Percentiles rank a stretch among this genome's conserved stretches.
Evolutionary conservation across 176 grass and related monocot species (phyloP).

Genomic region (Oropetium thomaeum): DNA sequence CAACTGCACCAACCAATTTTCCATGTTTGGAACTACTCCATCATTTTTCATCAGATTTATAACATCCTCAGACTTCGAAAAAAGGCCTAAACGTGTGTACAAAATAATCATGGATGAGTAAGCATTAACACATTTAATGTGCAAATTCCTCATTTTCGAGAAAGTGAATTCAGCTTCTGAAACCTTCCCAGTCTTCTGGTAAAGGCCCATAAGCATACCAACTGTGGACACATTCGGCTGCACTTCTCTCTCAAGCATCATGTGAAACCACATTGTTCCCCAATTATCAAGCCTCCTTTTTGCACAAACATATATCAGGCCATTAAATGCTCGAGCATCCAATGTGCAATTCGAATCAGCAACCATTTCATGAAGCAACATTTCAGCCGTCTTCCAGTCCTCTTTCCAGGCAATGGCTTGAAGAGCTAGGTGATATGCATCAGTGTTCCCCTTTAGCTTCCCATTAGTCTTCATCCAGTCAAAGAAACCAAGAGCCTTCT

Average conservation of each 20-base stretch:
- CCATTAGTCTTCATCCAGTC: slow-evolving; percentile 74
- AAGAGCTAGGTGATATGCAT: slow-evolving; percentile 75
- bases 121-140: slow-evolving; percentile 61
- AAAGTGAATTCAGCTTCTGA: slow-evolving; percentile 67
- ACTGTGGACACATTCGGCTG: slow-evolving; percentile 62
- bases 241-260: slow-evolving; percentile 67
- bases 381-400: slow-evolving; percentile 66
- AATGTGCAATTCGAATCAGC: slow-evolving; percentile 44
- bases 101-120: slow-evolving; percentile 84
- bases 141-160: slow-evolving; percentile 53
- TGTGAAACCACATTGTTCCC: slow-evolving; percentile 79
- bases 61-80: slow-evolving; percentile 64
- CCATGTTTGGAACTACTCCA: slow-evolving; percentile 60
- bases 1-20: slow-evolving; percentile 81
- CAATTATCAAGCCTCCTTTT: slow-evolving; percentile 71
- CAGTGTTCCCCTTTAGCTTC: slow-evolving; percentile 61
- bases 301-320: slow-evolving; percentile 78
- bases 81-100: slow-evolving; percentile 61
- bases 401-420: slow-evolving; percentile 78
- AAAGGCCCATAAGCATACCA: slow-evolving; percentile 93
- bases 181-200: slow-evolving; percentile 69
- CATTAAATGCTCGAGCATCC: slow-evolving; percentile 67
- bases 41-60: slow-evolving; percentile 64
- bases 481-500: slow-evolving; percentile 62
- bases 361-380: slow-evolving; percentile 70